Evolutionary conservation across 306 rosid genomes (phyloP), one percentile per base, ranked within the genome.

Genomic region (Corylus avellana): DNA sequence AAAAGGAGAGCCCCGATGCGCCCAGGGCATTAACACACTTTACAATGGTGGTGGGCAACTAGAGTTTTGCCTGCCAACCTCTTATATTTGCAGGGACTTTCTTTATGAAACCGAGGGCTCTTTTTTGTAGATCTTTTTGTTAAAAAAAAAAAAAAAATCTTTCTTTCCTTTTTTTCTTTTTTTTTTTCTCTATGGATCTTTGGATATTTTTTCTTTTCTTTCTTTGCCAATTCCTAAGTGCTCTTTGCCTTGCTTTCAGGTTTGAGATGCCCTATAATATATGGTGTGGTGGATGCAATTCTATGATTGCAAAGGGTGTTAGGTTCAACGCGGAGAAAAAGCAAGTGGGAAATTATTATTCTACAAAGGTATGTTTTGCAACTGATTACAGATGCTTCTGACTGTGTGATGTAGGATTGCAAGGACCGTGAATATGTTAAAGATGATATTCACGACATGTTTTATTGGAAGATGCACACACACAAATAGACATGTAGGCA

Each of bases 271-370:
- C 97, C 58, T 93, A 77, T 74, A 90, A 95, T 73, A 83, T 95
- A 84, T 92, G 97, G 96, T 95, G 99, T 74, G 99, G 90, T 79
- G 99, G 99, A 74, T 95, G 99, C 87, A 95, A 95, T 83, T 89
- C 97, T 73, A 95, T 95, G 98, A 95, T 95, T 85, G 98, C 90
- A 5, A 95, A 95, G 88, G 99, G 99, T 82, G 99, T 95, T 67
- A 86, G 98, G 72, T 95, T 92, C 86, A 93, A 91, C 83, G 98
- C 99, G 3, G 99, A 95, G 90, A 95, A 95, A 81, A 91, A 95
- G 84, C 96, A 93, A 93, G 96, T 92, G 73, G 98, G 96, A 81
- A 92, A 94, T 81, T 94, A 94, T 77, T 93, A 95, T 74, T 95
- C 99, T 39, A 93, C 99, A 4, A 92, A 91, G 98, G 98, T 93